These are phyloP conservation scores for Tolypocladium tundrense DNA, from an alignment of 2,329 filamentous ascomycete species.

Conservation along the genomic window DNA sequence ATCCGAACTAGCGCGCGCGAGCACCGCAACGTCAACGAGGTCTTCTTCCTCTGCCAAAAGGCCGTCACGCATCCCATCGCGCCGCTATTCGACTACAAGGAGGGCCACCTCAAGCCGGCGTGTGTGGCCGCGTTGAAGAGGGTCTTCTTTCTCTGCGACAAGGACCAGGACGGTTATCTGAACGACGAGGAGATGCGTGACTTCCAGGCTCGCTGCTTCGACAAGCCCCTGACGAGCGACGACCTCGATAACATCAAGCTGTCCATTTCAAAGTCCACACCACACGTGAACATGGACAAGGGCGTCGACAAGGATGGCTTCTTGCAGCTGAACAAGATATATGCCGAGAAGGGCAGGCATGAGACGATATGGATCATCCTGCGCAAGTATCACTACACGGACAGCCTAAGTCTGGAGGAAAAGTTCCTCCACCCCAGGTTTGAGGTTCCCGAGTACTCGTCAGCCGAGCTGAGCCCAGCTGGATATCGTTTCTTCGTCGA, in stretches of 20 bases:
- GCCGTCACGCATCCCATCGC: constrained; percentile 96
- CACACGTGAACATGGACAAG: constrained; percentile 49
- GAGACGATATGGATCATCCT: constrained; percentile 98
- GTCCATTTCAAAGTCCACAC: constrained; percentile 62
- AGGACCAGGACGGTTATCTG: constrained; percentile 87
- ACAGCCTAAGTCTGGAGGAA: constrained; percentile 85
- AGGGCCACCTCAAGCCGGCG: constrained; percentile 75
- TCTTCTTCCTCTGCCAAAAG: constrained; percentile 97
- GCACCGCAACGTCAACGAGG: constrained; percentile 88
- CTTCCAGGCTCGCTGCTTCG: constrained; percentile 88
- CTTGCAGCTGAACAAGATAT: constrained; percentile 84
- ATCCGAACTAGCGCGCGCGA: constrained; percentile 89
- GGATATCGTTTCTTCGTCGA: constrained; percentile 98
- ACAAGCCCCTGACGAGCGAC: constrained; percentile 69
- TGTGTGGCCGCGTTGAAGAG: constrained; percentile 78
- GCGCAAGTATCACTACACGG: constrained; percentile 89
- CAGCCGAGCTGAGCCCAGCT: constrained; percentile 84
- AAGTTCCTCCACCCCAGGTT: constrained; percentile 88
- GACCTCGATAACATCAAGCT: constrained; percentile 88
- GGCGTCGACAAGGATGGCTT: constrained; percentile 81
- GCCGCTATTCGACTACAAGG: constrained; percentile 93
- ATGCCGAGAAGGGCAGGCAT: constrained; percentile 92
- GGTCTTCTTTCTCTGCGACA: constrained; percentile 93
- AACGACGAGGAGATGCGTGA: constrained; percentile 84
- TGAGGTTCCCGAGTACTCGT: constrained; percentile 85